phyloP scores from a whole-genome alignment of 768 basidiomycete genomes.

The Gautieria morchelliformis region DNA sequence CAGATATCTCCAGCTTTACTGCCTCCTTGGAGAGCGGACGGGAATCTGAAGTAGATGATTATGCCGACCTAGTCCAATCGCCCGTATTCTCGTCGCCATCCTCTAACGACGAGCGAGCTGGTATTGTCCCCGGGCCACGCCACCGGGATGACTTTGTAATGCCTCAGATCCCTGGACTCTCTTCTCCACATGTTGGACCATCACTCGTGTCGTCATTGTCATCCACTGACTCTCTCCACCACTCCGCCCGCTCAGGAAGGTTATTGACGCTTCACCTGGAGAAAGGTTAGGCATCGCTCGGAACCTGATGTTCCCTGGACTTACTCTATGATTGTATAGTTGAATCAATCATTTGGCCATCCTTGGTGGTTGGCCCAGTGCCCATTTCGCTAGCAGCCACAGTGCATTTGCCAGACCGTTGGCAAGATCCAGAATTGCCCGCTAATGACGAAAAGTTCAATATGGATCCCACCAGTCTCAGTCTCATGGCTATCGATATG shows the following conservation, averaged over 20 bases:
- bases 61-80: slow-evolving; percentile 32
- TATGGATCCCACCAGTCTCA: slow-evolving; percentile 79
- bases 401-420: slow-evolving; percentile 33
- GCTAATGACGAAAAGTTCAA: slow-evolving; percentile 56
- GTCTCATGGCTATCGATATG: slow-evolving; percentile 58
- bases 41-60: slow-evolving; percentile 64
- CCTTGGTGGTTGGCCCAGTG: slow-evolving; percentile 66
- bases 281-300: slow-evolving; percentile 27
- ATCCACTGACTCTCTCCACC: slow-evolving; percentile 59
- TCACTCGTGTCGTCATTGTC: slow-evolving; percentile 63
- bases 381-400: slow-evolving; percentile 52
- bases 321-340: slow-evolving; percentile 21
- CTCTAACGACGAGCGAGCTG: slow-evolving; percentile 42
- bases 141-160: slow-evolving; percentile 8
- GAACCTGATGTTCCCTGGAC: background rate
- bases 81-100: slow-evolving; percentile 52
- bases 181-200: slow-evolving; percentile 44
- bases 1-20: slow-evolving; percentile 75
- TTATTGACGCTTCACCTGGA: slow-evolving; percentile 73
- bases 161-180: slow-evolving; percentile 16
- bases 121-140: slow-evolving; percentile 2
- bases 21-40: slow-evolving; percentile 71
- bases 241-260: slow-evolving; percentile 36
- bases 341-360: slow-evolving; percentile 74
- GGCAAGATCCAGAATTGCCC: slow-evolving; percentile 12